These are phyloP conservation scores for Syncephalastrum contaminatum DNA, from an alignment of 371 early-diverging fungal genomes.

Conservation along the genomic window DNA sequence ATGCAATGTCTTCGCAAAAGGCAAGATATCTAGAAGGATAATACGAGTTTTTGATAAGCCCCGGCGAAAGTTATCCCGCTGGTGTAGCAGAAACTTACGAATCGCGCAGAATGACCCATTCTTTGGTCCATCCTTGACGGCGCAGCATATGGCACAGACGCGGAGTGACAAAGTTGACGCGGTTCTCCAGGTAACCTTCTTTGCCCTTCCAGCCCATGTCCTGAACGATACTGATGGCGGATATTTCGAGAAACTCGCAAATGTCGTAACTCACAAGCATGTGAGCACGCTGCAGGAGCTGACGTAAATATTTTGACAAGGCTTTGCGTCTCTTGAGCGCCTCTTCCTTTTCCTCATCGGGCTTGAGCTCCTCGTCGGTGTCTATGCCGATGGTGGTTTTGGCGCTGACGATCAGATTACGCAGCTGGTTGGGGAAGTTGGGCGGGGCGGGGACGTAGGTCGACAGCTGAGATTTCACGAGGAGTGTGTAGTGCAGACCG, in stretches of 20 bases:
- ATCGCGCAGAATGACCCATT: conserved; percentile 80
- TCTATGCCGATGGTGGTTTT: conserved; percentile 33
- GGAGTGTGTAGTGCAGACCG: conserved; percentile 64
- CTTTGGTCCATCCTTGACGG: conserved; percentile 52
- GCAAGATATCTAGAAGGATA: conserved; percentile 48
- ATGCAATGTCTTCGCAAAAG: conserved; percentile 52
- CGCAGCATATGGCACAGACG: conserved; percentile 38
- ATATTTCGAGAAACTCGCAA: conserved; percentile 82
- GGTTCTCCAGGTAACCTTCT: conserved; percentile 71
- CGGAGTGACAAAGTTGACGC: conserved; percentile 42
- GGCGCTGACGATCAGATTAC: conserved; percentile 40
- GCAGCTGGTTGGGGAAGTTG: conserved; percentile 45
- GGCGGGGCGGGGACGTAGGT: conserved; percentile 43
- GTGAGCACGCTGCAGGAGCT: conserved; percentile 59
- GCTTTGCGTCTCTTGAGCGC: conserved; percentile 55
- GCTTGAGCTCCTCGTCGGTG: conserved; percentile 9
- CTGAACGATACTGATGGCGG: conserved; percentile 69
- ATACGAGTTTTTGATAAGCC: background rate
- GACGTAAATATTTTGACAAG: conserved; percentile 62
- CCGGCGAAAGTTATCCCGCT: background rate
- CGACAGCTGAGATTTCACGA: conserved; percentile 43
- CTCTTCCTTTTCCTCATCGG: conserved; percentile 24
- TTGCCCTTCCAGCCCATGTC: conserved; percentile 89
- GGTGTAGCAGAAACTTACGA: conserved; percentile 51
- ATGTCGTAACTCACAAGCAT: conserved; percentile 68